Base-by-base conservation (phyloP, 2,329 filamentous ascomycete genomes). In the Fusarium secorum region DNA sequence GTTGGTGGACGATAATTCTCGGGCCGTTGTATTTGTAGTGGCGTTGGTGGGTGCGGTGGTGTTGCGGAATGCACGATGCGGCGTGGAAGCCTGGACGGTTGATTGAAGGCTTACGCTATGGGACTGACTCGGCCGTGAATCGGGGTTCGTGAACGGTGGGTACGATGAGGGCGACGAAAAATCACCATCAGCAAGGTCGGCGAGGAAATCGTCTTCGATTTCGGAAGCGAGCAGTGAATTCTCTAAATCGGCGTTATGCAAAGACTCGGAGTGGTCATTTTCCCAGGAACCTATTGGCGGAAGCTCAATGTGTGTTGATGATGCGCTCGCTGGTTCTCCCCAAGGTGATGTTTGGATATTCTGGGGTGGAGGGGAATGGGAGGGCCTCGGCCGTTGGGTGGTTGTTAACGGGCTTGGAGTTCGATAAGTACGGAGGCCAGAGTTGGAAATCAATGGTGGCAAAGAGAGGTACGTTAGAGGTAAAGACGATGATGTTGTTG, bases 131-230 rank as follows among this genome's bases (percentile, higher is more conserved):
- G 58, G 71, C 28, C 52, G 73, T 60, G 62, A 54, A 58, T 52
- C 57, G 22, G 62, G 38, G 55, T 64, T 61, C 18, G 65, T 71
- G 64, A 81, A 78, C 41, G 76, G 68, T 9, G 79, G 78, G 53
- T 81, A 81, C 18, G 69, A 75, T 24, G 81, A 81, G 26, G 80
- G 80, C 5, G 80, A 82, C 14, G 79, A 81, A 57, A 80, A 80
- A 18, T 79, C 75, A 54, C 64, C 64, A 41, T 77, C 74, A 42
- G 72, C 65, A 30, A 82, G 58, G n/a, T 64, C 70, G 42, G 56
- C 57, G 24, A 81, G 66, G 38, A 73, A 74, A 20, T 69, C 60
- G 42, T 78, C 73, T 28, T 79, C 75, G 42, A 70, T 41, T 53
- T 63, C 57, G 36, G 60, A 42, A 28, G 52, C 35, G 11, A 46